Conservation (phyloP, 1,284 basidiomycete genomes). For the Kwoniella shivajii region DNA sequence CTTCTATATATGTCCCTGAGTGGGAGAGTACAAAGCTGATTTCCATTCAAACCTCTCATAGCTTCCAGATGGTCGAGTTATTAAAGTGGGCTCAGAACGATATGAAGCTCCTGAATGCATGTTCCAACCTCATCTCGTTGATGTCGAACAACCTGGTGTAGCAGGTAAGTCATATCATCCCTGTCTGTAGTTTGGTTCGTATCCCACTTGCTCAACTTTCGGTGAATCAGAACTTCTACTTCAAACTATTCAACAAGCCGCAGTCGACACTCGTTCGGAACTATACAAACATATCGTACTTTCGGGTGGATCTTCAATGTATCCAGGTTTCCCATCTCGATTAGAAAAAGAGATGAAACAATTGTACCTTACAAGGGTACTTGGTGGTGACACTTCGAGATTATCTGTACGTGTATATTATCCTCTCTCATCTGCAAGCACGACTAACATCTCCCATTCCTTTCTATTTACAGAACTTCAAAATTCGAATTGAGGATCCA, state of each 20-base stretch:
- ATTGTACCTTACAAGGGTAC: slow-evolving; percentile 86
- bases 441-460: neutral
- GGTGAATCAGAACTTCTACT: slow-evolving; percentile 79
- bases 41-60: slow-evolving; percentile 46
- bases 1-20: too few relatives aligned
- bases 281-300: slow-evolving; percentile 98
- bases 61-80: slow-evolving; percentile 93
- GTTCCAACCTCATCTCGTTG: slow-evolving; percentile 99
- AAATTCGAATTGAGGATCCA: slow-evolving; percentile 97
- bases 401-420: slow-evolving; percentile 69
- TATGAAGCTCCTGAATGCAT: slow-evolving; percentile 99
- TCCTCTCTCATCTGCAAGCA: neutral
- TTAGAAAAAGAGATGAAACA: slow-evolving; percentile 99
- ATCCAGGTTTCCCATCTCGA: slow-evolving; percentile 93
- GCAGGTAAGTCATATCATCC: slow-evolving; percentile 65
- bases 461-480: slow-evolving; percentile 87
- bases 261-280: slow-evolving; percentile 86
- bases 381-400: slow-evolving; percentile 79
- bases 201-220: neutral
- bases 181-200: neutral
- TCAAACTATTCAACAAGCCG: slow-evolving; percentile 90
- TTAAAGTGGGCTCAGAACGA: slow-evolving; percentile 98
- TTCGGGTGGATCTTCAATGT: slow-evolving; percentile 97
- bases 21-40: too few relatives aligned
- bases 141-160: slow-evolving; percentile 94